These are phyloP conservation scores for Chrysopogon serrulatus DNA, from an alignment of 176 grass and related monocot species.

Conservation along the genomic window DNA sequence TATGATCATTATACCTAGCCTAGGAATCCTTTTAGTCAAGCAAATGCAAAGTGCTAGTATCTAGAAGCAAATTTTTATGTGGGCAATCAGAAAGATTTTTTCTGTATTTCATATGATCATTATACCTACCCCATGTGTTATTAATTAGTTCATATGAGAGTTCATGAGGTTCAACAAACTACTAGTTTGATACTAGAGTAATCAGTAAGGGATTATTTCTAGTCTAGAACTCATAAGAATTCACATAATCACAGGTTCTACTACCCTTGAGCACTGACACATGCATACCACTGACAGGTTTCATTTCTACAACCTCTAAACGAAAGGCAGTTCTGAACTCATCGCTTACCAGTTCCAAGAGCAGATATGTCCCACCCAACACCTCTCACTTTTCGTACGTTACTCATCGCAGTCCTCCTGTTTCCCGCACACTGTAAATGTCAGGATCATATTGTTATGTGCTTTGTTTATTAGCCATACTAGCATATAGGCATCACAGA, in stretches of 20 bases:
- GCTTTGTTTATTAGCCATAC: not conserved
- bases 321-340: not conserved
- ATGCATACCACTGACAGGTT: not conserved
- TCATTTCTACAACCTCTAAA: not conserved
- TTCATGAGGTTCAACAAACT: not conserved
- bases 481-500: constrained; percentile 5
- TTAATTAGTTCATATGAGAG: not conserved
- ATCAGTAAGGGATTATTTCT: not conserved
- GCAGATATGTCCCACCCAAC: constrained; percentile 95
- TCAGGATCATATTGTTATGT: not conserved
- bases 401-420: constrained; percentile 94
- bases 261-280: not conserved
- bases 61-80: not conserved
- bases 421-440: constrained; percentile 90
- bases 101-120: not conserved
- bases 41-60: not conserved
- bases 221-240: not conserved
- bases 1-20: too few relatives aligned
- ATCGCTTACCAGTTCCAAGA: constrained; percentile 82
- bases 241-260: not conserved
- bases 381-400: constrained; percentile 72
- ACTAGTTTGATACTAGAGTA: not conserved
- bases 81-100: not conserved
- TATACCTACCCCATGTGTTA: not conserved
- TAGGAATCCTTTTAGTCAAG: not conserved